Conservation (phyloP, 805 yeast genomes). For the Metschnikowia lochheadii region DNA sequence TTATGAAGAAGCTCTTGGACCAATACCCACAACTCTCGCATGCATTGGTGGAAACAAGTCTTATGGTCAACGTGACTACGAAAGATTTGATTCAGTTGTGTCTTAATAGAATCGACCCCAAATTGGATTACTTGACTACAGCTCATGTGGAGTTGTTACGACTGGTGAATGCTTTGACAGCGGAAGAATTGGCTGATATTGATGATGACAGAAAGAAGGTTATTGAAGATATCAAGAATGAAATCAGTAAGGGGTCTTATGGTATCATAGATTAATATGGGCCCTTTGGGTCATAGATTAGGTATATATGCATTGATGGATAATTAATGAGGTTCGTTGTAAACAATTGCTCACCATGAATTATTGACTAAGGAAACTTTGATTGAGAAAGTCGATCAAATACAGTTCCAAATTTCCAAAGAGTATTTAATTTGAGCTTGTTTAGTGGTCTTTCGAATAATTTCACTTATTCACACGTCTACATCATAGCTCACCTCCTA, state of each 20-base stretch:
- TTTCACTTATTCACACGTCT: no score
- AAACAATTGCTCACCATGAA: no score
- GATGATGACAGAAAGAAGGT: conserved; percentile 22
- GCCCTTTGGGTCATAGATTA: conserved; percentile 11
- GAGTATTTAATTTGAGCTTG: no score
- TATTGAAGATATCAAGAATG: conserved; percentile 16
- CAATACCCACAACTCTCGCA: conserved; percentile 79
- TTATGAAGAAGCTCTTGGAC: conserved; percentile 56
- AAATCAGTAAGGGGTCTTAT: conserved; percentile 22
- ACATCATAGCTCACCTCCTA: no score
- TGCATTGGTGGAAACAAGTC: conserved; percentile 72
- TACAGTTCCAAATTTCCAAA: background rate
- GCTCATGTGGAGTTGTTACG: conserved; percentile 34
- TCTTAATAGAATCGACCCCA: conserved; percentile 30
- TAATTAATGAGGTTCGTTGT: background rate
- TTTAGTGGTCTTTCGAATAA: no score
- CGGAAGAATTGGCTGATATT: conserved; percentile 26
- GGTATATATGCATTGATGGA: background rate
- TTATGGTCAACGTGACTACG: conserved; percentile 31
- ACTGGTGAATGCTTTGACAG: conserved; percentile 25
- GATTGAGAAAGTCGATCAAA: background rate
- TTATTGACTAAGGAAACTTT: no score
- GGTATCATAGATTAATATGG: conserved; percentile 15
- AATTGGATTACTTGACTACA: conserved; percentile 24
- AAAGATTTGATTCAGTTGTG: conserved; percentile 36